These are phyloP conservation scores for Lentinula sp. DNA, from an alignment of 768 basidiomycete genomes.

Conservation along the genomic window DNA sequence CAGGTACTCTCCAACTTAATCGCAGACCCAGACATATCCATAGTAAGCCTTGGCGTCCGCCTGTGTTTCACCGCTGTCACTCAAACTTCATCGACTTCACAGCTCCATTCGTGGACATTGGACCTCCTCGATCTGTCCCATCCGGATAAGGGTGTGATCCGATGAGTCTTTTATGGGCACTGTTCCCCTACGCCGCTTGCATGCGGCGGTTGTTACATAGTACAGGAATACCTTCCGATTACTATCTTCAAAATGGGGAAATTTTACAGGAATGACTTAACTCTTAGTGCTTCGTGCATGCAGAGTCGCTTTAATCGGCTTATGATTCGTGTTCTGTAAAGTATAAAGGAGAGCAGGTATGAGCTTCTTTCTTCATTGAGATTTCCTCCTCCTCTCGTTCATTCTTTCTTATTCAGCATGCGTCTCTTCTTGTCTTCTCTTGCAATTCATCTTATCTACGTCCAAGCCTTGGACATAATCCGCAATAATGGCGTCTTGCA, in stretches of 20 bases:
- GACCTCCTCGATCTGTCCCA: neutral
- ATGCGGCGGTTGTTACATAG: neutral
- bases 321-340: neutral
- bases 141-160: neutral
- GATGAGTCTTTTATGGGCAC: neutral
- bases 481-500: neutral
- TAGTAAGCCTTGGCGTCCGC: neutral
- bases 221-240: neutral
- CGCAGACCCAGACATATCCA: neutral
- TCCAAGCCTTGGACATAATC: neutral
- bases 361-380: neutral
- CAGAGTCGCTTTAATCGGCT: neutral
- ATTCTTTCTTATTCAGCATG: neutral
- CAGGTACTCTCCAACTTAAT: neutral
- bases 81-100: neutral
- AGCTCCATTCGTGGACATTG: neutral
- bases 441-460: neutral
- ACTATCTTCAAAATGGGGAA: neutral
- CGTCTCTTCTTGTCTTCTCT: neutral
- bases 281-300: neutral
- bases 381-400: neutral
- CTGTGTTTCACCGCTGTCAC: neutral
- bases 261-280: neutral
- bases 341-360: neutral
- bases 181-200: neutral